These are phyloP conservation scores for Fusarium protoensiforme DNA, from an alignment of 2,329 filamentous ascomycete genomes.

Conservation along the genomic window DNA sequence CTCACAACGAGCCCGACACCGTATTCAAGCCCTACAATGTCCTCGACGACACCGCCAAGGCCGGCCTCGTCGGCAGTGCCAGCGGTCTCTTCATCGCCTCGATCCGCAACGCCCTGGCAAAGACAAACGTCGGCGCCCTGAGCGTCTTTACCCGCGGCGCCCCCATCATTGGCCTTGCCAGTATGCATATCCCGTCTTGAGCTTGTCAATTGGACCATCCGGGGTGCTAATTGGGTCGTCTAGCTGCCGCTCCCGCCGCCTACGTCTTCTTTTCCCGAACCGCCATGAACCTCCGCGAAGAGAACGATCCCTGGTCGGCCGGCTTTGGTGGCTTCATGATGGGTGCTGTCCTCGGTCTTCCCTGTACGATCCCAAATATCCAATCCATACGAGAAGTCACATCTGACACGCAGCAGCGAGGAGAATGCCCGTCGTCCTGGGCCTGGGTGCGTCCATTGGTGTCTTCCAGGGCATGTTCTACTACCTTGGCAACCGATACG, in stretches of 20 bases:
- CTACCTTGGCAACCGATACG: slow-evolving; percentile 73
- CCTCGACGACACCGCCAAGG: slow-evolving; percentile 72
- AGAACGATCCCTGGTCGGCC: slow-evolving; percentile 82
- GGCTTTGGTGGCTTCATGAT: slow-evolving; percentile 80
- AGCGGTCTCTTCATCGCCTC: slow-evolving; percentile 79
- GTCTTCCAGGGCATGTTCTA: slow-evolving; percentile 72
- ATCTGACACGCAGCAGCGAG: slow-evolving; percentile 45
- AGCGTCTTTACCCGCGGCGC: slow-evolving; percentile 85
- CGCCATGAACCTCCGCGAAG: slow-evolving; percentile 85
- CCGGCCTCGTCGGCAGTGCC: slow-evolving; percentile 71
- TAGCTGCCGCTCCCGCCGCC: slow-evolving; percentile 69
- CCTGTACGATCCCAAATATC: slow-evolving; percentile 65
- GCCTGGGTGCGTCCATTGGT: slow-evolving; percentile 70
- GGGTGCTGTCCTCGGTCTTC: slow-evolving; percentile 78
- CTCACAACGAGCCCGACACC: slow-evolving; percentile 37
- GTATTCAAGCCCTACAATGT: slow-evolving; percentile 80
- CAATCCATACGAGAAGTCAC: slow-evolving; percentile 2
- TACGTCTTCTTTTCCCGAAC: slow-evolving; percentile 83
- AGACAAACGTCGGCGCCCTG: slow-evolving; percentile 82
- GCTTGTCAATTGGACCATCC: slow-evolving; percentile 30
- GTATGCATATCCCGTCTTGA: slow-evolving; percentile 40
- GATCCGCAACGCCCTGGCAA: slow-evolving; percentile 87
- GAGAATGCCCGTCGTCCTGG: slow-evolving; percentile 76
- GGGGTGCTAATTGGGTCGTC: slow-evolving; percentile 52
- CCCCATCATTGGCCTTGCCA: slow-evolving; percentile 69